Evolutionary conservation across 2,329 filamentous ascomycete species (phyloP), one percentile per base, ranked within the genome.

Genomic region (Stenocarpella maydis): DNA sequence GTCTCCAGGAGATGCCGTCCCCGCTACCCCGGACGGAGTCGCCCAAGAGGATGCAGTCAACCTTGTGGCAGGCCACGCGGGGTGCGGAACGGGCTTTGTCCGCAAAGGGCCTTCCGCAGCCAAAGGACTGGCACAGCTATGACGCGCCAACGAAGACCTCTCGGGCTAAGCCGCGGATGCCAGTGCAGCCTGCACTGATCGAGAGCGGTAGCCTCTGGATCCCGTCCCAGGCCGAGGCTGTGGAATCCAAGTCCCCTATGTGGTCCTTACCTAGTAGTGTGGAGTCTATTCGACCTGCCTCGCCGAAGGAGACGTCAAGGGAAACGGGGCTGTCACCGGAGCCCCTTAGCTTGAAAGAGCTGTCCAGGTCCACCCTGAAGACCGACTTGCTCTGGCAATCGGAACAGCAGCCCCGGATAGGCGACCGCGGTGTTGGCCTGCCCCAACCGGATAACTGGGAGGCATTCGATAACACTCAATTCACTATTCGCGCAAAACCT

Each of bases 381-480:
- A 19, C 65, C 31, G 41, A 49, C 8, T 39, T 43, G 15, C 53
- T 72, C 9, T 74, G 71, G 63, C 49, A 54, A 3, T 43, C 49
- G 19, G 54, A 58, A 28, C 15, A 64, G 12, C 50, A 55, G 19
- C 15, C 45, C 15, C 54, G 52, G 26, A 64, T 24, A 19, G 69
- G 63, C 12, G 53, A 64, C 26, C 67, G 60, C 60, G 65, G 64
- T 7, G 73, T 72, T 31, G 79, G 79, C 63, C 75, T 81, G 9
- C 76, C 78, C n/a, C 79, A 84, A 71, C 81, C 80, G 15, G 79
- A 81, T 67, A 76, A 73, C 19, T 83, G 81, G 82, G 75, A 76
- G 43, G 72, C 71, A 47, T 82, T 82, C 67, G 73, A 78, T 47
- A 73, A 73, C 14, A 70, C 75, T 34, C 69, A 74, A n/a, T 73